Base-by-base conservation (phyloP, 164 flowering plant genomes). In the Amborella trichopoda region DNA sequence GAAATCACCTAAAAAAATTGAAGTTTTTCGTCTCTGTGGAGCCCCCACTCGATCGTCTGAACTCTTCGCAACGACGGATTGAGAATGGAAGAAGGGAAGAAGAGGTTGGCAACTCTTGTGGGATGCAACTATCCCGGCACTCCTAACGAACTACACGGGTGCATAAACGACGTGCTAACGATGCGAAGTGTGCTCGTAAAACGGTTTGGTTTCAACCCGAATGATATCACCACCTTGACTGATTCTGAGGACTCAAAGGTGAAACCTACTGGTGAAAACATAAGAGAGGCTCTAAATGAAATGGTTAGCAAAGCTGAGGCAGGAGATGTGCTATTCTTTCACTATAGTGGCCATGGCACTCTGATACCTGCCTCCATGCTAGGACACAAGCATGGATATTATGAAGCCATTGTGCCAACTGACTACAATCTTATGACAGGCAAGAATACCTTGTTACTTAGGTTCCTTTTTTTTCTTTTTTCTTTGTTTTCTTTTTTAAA, bases 321-420 rank as follows among this genome's bases (percentile, higher is more conserved):
- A 0, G 83, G 82, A 0, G 95, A 80, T 47, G 73, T 78, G 8
- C 50, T 86, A 19, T 82, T 64, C 47, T 82, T 86, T 40, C 91
- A 86, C 48, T 82, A 71, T 26, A 80, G 86, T 26, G 95, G 95
- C n/a, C 95, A 86, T 53, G 95, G 95, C 20, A 86, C 91, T 0
- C 50, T 60, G 18, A 54, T 79, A 30, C 81, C 81, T 0, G 60
- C 73, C 0, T 14, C 3, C 23, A 0, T 14, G n/a, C 68, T 52
- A 27, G 66, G 71, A 2, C 32, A 24, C 44, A 58, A 52, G 40
- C 53, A 6, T 38, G 53, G 36, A 37, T 54, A 65, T 13, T 86
- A 80, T 26, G 89, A 82, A 52, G 95, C 93, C 8, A 80, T 86
- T 55, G 89, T 82, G 30, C 93, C 93, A 22, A 69, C 67, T 52